Percentiles rank a stretch among this genome's conserved stretches.
These are phyloP conservation scores for Microthlaspi erraticum DNA, from an alignment of 345 rosid genomes.

Conservation along the genomic window DNA sequence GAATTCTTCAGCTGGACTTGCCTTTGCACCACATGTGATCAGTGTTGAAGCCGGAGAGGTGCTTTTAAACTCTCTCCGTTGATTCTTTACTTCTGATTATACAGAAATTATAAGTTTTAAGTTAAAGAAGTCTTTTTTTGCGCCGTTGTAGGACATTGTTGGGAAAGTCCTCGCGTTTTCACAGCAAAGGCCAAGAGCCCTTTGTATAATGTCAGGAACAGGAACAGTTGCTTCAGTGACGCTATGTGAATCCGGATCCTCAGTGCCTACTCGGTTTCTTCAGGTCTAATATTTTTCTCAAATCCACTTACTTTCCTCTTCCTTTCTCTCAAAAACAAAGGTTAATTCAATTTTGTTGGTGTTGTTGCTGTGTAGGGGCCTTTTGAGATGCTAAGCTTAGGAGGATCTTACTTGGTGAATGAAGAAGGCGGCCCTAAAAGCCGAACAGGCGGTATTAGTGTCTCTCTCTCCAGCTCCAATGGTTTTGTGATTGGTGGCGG, in stretches of 20 bases:
- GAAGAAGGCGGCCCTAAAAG: constrained; percentile 79
- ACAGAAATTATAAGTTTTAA: background rate
- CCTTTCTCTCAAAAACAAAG: background rate
- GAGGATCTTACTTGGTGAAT: constrained; percentile 83
- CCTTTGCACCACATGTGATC: constrained; percentile 89
- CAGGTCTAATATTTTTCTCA: constrained; percentile 58
- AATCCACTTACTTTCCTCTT: background rate
- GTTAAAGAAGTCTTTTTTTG: too few species aligned
- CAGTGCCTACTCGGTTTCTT: constrained; percentile 53
- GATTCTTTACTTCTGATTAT: background rate
- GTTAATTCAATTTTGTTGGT: background rate
- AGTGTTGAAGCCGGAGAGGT: constrained; percentile 84
- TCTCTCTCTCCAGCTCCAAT: constrained; percentile 73
- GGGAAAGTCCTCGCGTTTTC: constrained; percentile 71
- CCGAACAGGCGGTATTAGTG: constrained; percentile 86
- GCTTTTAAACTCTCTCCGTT: background rate
- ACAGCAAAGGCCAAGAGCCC: constrained; percentile 85
- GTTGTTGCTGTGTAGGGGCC: constrained; percentile 57
- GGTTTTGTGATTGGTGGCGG: constrained; percentile 88
- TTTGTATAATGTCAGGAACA: constrained; percentile 82
- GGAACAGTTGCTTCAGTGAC: constrained; percentile 78
- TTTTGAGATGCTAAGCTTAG: constrained; percentile 79
- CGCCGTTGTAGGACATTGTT: constrained; percentile 88
- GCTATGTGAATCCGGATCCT: constrained; percentile 65
- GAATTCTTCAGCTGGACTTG: constrained; percentile 87